Evolutionary conservation across 169 alveolate genomes (phyloP), one percentile per base, ranked within the genome.

Genomic region (Cryptosporidium viatorum): DNA sequence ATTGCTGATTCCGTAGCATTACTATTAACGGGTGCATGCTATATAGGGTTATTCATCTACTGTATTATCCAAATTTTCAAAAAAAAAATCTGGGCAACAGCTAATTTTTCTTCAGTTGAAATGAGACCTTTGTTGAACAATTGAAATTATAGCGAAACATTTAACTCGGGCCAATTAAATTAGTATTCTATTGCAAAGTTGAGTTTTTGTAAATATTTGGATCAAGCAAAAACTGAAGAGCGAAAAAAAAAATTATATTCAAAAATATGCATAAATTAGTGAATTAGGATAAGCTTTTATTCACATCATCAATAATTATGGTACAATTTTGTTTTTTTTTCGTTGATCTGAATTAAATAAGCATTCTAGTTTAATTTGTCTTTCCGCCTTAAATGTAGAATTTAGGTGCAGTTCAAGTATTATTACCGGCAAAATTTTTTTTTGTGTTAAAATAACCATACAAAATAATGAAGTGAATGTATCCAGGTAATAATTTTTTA

Each of bases 41-140:
- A 80, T 23, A 33, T 80, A 18, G 75, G 69, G 23, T 29, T 80
- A 8, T 80, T 80, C 26, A 23, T 59, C 7, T 80, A 62, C 35
- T 62, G 75, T 43, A 45, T 80, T 14, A 14, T 35, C 16, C 73
- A 65, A 16, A 62, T 80, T 33, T 41, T 80, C 21, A 80, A 80
- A 48, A 71, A 52, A 71, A 59, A 65, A 18, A 37, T 65, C 14
- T 80, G 74, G 75, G 16, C 18, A 29, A 48, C 50, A 59, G 9
- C 45, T 14, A 39, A 62, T 12, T 80, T 80, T 59, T 45, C 80
- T 26, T 80, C 87, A 7, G 75, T 80, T 26, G 87, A 80, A 37
- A 80, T 80, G 87, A 80, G 67, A 62, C 87, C 87, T 16, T 35
- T 80, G 23, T 43, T 80, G 43, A 80, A 59, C 14, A 73, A 59